These are phyloP conservation scores for Phanerodontia chrysosporium DNA, from an alignment of 768 basidiomycete genomes.

Conservation along the genomic window DNA sequence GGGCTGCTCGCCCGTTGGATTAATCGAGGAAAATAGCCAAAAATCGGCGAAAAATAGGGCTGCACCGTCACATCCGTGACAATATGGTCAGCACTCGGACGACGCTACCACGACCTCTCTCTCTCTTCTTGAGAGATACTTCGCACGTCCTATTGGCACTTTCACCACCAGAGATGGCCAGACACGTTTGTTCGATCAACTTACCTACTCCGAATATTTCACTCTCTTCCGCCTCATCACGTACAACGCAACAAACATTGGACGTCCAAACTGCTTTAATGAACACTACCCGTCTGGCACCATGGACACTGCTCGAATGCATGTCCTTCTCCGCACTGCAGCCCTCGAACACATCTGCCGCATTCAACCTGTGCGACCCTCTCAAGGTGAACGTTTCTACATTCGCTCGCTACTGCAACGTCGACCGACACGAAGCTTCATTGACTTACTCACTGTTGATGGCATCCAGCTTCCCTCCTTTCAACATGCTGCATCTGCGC, in stretches of 20 bases:
- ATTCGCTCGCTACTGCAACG: slow-evolving; percentile 26
- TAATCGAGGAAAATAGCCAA: no score
- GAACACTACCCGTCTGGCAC: slow-evolving; percentile 8
- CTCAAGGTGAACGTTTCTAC: slow-evolving; percentile 33
- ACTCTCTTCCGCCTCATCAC: slow-evolving; percentile 13
- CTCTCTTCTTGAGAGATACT: slow-evolving; percentile 21
- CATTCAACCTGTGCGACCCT: slow-evolving; percentile 22
- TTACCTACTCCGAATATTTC: slow-evolving; percentile 19
- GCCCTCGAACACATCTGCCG: slow-evolving; percentile 18
- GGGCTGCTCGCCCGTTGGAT: no score
- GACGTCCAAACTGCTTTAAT: slow-evolving; percentile 1
- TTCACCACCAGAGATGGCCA: background rate
- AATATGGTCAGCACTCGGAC: background rate
- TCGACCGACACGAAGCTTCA: slow-evolving; percentile 14
- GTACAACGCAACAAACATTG: background rate
- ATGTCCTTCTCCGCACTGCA: slow-evolving; percentile 13
- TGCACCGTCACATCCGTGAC: no score
- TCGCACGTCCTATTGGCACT: slow-evolving; percentile 12
- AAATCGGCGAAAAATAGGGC: no score
- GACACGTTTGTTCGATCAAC: slow-evolving; percentile 2
- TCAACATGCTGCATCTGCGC: slow-evolving; percentile 12
- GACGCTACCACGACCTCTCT: background rate
- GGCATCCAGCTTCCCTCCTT: slow-evolving; percentile 14
- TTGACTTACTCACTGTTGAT: slow-evolving; percentile 6
- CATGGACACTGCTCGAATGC: slow-evolving; percentile 13